Conservation (phyloP, 2,329 filamentous ascomycete genomes). For the Xylariaceae sp. region DNA sequence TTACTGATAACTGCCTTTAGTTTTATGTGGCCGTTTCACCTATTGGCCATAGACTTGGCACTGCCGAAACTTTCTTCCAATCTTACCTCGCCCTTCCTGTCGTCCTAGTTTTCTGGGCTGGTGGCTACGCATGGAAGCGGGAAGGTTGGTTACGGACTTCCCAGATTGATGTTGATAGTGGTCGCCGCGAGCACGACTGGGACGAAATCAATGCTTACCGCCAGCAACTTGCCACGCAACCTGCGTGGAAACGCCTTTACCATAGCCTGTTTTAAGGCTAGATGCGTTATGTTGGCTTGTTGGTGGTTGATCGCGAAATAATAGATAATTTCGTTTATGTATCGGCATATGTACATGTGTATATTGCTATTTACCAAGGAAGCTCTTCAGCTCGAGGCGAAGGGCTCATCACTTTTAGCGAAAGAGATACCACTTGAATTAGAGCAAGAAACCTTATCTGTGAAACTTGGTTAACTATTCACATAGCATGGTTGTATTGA, state of each 20-base stretch:
- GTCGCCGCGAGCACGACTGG: conserved; percentile 68
- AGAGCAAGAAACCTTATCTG: too few relatives aligned
- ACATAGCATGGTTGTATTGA: too few relatives aligned
- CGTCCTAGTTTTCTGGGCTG: conserved; percentile 59
- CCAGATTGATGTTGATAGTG: conserved; percentile 72
- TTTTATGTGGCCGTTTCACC: conserved; percentile 55
- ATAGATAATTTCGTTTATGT: conserved; percentile 21
- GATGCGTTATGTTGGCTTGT: neutral
- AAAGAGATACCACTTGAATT: conserved; percentile 6
- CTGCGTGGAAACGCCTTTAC: conserved; percentile 51
- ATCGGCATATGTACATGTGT: neutral
- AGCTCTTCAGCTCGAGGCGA: neutral
- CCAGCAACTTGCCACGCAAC: conserved; percentile 51
- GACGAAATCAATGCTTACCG: conserved; percentile 60
- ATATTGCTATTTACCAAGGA: neutral
- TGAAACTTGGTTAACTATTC: too few relatives aligned
- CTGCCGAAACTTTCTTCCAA: conserved; percentile 58
- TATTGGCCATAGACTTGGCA: conserved; percentile 40
- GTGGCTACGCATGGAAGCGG: conserved; percentile 70
- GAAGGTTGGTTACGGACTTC: conserved; percentile 61
- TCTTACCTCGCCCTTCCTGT: conserved; percentile 61
- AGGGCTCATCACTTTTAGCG: too few relatives aligned
- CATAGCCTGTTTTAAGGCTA: conserved; percentile 42
- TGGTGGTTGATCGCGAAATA: conserved; percentile 30
- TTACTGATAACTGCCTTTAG: conserved; percentile 31